Conservation (phyloP, 2,329 filamentous ascomycete species). For the Xylaria sp. region DNA sequence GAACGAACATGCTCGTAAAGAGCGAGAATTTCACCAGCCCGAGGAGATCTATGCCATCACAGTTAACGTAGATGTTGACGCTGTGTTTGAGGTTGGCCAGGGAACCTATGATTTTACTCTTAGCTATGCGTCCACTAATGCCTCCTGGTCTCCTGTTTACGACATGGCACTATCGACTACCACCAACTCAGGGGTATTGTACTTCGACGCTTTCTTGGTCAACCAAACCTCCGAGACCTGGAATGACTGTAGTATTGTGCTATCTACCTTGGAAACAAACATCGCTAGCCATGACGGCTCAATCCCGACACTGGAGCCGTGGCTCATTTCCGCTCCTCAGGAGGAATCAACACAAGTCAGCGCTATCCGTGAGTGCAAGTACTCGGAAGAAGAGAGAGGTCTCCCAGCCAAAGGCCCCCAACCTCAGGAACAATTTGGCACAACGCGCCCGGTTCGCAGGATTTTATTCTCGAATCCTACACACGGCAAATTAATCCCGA, state of each 20-base stretch:
- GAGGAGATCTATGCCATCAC: conserved; percentile 61
- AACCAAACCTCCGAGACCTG: conserved; percentile 74
- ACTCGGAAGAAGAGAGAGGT: conserved; percentile 54
- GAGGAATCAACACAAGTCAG: conserved; percentile 30
- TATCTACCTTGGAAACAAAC: conserved; percentile 72
- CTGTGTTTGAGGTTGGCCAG: conserved; percentile 50
- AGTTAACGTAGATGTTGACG: conserved; percentile 62
- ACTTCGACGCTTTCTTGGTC: conserved; percentile 71
- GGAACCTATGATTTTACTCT: conserved; percentile 61
- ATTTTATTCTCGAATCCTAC: not conserved
- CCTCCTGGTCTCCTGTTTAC: conserved; percentile 71
- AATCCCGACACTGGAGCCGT: conserved; percentile 65
- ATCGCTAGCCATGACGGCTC: conserved; percentile 66
- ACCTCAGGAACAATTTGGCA: not conserved
- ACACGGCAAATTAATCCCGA: not conserved
- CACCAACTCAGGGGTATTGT: conserved; percentile 62
- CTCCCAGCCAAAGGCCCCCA: not conserved
- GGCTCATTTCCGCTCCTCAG: conserved; percentile 64
- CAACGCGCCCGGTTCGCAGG: not conserved
- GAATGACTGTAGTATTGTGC: conserved; percentile 67
- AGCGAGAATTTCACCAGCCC: conserved; percentile 62
- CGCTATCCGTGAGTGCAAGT: conserved; percentile 48
- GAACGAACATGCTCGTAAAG: conserved; percentile 56
- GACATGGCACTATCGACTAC: conserved; percentile 70
- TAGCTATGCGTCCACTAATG: conserved; percentile 69